These are phyloP conservation scores for Penicillium antarcticum DNA, from an alignment of 495 filamentous ascomycete genomes.

Conservation along the genomic window DNA sequence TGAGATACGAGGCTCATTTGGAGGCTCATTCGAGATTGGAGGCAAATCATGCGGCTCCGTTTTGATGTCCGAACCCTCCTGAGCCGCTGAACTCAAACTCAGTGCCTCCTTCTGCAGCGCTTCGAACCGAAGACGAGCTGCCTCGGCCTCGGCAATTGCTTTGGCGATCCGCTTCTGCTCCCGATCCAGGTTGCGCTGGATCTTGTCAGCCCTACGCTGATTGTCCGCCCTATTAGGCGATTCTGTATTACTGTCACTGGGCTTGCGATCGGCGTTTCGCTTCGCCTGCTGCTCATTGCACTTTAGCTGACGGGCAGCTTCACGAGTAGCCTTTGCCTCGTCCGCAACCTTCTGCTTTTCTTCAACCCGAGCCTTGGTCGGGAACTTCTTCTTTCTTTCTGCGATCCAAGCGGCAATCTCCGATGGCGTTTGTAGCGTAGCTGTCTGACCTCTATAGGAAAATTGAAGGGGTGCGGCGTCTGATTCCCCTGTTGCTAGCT, in stretches of 20 bases:
- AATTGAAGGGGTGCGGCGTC: conserved; percentile 38
- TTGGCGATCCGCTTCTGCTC: conserved; percentile 47
- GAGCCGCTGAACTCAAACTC: not conserved
- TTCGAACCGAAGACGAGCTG: conserved; percentile 36
- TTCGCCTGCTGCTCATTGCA: conserved; percentile 25
- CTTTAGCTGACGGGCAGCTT: conserved; percentile 30
- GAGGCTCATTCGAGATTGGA: too few relatives aligned
- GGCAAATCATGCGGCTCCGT: not conserved
- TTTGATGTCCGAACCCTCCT: not conserved
- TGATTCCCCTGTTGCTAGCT: conserved; percentile 32
- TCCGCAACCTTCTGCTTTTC: conserved; percentile 46
- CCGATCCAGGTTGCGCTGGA: conserved; percentile 42
- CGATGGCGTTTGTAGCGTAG: conserved; percentile 49
- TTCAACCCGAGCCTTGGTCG: conserved; percentile 62
- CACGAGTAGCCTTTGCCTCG: conserved; percentile 38
- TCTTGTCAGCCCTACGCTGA: conserved; percentile 48
- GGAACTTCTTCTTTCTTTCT: conserved; percentile 74
- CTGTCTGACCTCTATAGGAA: conserved; percentile 39
- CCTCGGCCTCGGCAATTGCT: conserved; percentile 46
- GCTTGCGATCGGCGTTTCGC: conserved; percentile 25
- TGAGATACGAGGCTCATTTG: not conserved
- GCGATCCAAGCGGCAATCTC: conserved; percentile 78
- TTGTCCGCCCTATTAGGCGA: conserved; percentile 24
- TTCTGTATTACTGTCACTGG: conserved; percentile 20
- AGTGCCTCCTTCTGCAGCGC: conserved; percentile 27